Conservation (phyloP, 345 rosid genomes). For the Sisymbrium irio region DNA sequence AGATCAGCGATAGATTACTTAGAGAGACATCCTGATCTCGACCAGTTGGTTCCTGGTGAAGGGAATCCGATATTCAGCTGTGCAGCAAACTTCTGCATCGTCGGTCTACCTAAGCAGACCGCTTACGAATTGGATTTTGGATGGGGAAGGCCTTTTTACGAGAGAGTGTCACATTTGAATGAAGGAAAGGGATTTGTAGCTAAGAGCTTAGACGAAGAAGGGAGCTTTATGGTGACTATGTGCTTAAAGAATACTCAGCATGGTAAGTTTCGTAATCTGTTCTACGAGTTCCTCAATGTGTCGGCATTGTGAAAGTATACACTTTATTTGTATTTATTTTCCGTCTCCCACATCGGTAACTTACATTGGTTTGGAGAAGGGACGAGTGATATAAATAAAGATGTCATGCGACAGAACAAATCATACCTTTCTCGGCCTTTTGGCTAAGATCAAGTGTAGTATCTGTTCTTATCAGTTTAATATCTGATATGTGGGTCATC, state of each 20-base stretch:
- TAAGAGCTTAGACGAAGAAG: conserved; percentile 48
- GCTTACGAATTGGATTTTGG: conserved; percentile 59
- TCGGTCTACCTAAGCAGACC: conserved; percentile 40
- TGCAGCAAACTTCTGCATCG: conserved; percentile 55
- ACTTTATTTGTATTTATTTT: not conserved
- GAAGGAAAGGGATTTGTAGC: conserved; percentile 52
- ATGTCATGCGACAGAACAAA: not conserved
- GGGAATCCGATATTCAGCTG: conserved; percentile 41
- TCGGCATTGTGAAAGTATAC: conserved; percentile 15
- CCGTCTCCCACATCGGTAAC: conserved; percentile 11
- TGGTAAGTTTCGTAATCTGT: conserved; percentile 50
- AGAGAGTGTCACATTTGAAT: conserved; percentile 47
- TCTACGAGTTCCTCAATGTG: conserved; percentile 38
- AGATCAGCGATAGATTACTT: conserved; percentile 46
- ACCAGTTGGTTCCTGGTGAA: conserved; percentile 32
- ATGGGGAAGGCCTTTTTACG: conserved; percentile 57
- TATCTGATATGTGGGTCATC: conserved; percentile 57
- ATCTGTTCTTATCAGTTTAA: conserved; percentile 65
- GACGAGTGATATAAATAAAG: not conserved
- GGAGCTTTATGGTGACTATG: conserved; percentile 52
- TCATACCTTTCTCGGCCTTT: conserved; percentile 68
- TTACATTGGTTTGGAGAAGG: not conserved
- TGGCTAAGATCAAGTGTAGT: conserved; percentile 70
- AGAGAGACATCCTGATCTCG: conserved; percentile 26
- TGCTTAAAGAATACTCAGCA: conserved; percentile 53